These are phyloP conservation scores for Leucaena leucocephala DNA, from an alignment of 306 rosid species.

Conservation along the genomic window DNA sequence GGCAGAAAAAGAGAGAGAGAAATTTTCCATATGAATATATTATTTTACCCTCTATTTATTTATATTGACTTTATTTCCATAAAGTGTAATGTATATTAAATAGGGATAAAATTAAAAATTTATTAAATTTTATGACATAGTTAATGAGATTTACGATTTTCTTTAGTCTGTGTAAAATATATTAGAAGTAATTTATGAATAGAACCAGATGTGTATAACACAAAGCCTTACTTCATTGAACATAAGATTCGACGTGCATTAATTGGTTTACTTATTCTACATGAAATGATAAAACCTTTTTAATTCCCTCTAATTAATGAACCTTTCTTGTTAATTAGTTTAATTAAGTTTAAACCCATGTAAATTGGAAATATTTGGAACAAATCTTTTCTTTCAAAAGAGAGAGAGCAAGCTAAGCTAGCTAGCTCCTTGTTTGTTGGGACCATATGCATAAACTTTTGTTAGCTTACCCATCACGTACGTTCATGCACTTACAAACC, in stretches of 20 bases:
- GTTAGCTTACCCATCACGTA: neutral
- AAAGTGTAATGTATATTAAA: no score
- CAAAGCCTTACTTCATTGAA: neutral
- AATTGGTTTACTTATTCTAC: neutral
- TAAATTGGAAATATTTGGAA: neutral
- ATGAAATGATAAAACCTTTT: neutral
- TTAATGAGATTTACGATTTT: no score
- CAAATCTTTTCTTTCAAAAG: neutral
- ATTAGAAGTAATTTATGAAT: no score
- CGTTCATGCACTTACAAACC: neutral
- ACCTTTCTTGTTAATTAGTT: neutral
- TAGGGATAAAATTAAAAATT: no score
- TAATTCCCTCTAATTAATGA: neutral
- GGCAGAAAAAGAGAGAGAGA: no score
- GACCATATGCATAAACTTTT: neutral
- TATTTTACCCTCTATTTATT: no score
- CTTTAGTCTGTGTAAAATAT: no score
- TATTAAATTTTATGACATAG: no score
- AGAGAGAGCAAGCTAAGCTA: neutral
- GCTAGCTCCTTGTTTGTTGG: conserved; percentile 8
- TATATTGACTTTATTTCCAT: no score
- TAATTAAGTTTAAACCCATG: neutral
- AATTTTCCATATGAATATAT: no score
- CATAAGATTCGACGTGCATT: neutral
- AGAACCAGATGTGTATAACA: neutral